Evolutionary conservation across 192 early-diverging fungal genomes (phyloP), one percentile per base, ranked within the genome.

Genomic region (Backusella tuberculispora): DNA sequence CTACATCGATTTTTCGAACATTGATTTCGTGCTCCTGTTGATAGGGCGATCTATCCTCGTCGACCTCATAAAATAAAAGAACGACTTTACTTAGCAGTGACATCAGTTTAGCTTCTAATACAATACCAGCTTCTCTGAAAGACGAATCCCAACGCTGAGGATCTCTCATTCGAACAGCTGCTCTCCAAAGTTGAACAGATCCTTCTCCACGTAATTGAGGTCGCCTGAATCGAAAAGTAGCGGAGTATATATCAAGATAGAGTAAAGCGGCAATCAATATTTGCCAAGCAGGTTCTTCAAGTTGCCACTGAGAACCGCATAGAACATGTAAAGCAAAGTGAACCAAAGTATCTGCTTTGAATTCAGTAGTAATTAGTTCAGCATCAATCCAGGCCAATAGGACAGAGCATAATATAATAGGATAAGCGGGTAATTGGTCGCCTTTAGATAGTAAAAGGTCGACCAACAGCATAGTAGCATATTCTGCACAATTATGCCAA

Each of bases 1-100:
- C 79, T 2, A 80, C 79, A 63, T 80, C 79, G 12, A 80, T 66
- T 64, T 80, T 80, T 6, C 65, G 26, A 24, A 80, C 75, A 15
- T 47, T 24, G 45, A 72, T 46, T 63, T 65, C 15, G 29, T 56
- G 48, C n/a, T 45, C 44, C 37, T 44, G 34, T 24, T 14, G 17
- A 24, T 34, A 37, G 12, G 53, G 53, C 7, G 53, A 60, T 60
- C 53, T 60, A 45, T 69, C 47, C 4, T 75, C 48, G 21, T 69
- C 66, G 3, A 75, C 45, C 41, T 66, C 47, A 40, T 72, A 69
- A 26, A 73, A 73, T 0, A 43, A 14, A 41, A 26, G 21, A 9
- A 72, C 43, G 2, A 70, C 72, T 53, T 76, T 63, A 67, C 46
- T 19, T 41, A 78, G 38, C 3, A 78, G 65, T 5, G 24, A 60